These are phyloP conservation scores for Linum usitatissimum DNA, from an alignment of 345 rosid genomes.

Conservation along the genomic window DNA sequence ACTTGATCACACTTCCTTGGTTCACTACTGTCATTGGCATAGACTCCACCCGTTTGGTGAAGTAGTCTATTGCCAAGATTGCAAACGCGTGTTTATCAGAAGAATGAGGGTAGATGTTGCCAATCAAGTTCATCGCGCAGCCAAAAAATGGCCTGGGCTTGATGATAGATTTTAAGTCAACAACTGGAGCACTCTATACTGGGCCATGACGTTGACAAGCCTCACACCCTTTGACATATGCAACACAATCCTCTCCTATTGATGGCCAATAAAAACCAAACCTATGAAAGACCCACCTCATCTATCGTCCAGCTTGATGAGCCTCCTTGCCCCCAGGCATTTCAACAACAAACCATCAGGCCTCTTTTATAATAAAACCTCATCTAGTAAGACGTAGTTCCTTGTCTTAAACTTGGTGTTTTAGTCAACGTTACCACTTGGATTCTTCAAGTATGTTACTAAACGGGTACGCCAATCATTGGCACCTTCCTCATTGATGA, in stretches of 20 bases:
- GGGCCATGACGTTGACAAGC: not conserved
- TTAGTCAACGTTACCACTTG: too few relatives aligned
- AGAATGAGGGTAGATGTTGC: not conserved
- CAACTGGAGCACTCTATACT: not conserved
- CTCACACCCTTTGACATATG: not conserved
- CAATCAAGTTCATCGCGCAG: not conserved
- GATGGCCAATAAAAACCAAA: not conserved
- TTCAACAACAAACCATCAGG: not conserved
- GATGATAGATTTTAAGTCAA: not conserved
- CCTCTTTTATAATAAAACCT: not conserved
- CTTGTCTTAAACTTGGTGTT: too few relatives aligned
- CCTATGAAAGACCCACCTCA: not conserved
- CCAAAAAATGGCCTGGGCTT: not conserved
- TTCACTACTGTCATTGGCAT: not conserved
- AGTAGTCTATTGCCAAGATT: not conserved
- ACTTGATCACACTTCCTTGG: not conserved
- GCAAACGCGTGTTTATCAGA: not conserved
- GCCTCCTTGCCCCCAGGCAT: not conserved
- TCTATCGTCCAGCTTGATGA: not conserved
- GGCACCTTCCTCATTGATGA: too few relatives aligned
- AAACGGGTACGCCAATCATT: too few relatives aligned
- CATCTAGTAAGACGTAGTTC: not conserved
- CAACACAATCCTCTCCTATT: not conserved
- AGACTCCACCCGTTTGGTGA: conserved; percentile 1
- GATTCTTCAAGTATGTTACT: too few relatives aligned